Conservation (phyloP, 78 protist genomes). For the Pigoraptor vietnamica region DNA sequence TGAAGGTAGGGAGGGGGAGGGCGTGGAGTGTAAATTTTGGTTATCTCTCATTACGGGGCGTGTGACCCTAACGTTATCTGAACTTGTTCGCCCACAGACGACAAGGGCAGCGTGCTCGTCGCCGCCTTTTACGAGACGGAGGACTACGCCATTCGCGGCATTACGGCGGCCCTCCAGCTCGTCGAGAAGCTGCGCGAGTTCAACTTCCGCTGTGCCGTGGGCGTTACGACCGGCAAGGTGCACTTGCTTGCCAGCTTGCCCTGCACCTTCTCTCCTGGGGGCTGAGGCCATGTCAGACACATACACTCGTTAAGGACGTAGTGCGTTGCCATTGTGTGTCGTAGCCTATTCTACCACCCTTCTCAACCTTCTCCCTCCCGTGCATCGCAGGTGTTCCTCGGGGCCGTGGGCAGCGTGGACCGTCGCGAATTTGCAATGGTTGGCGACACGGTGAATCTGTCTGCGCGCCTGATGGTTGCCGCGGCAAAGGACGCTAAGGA, state of each 20-base stretch:
- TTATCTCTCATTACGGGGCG: too few relatives aligned
- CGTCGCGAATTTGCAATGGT: slow-evolving; percentile 69
- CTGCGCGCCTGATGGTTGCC: slow-evolving; percentile 26
- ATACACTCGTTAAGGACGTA: too few relatives aligned
- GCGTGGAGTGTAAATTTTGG: too few relatives aligned
- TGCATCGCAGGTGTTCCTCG: slow-evolving; percentile 45
- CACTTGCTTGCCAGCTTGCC: not conserved
- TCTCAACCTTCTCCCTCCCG: not conserved
- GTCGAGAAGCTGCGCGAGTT: slow-evolving; percentile 22
- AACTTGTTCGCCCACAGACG: not conserved
- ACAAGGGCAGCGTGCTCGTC: slow-evolving; percentile 63
- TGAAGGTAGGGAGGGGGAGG: too few relatives aligned
- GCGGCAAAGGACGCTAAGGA: too few relatives aligned
- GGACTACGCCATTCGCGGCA: slow-evolving; percentile 64
- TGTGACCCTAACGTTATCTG: not conserved
- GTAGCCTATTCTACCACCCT: too few relatives aligned
- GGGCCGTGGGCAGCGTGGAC: slow-evolving; percentile 58
- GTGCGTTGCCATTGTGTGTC: too few relatives aligned
- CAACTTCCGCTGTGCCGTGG: slow-evolving; percentile 37
- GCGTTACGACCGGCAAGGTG: slow-evolving; percentile 70
- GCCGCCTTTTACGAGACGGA: slow-evolving; percentile 57
- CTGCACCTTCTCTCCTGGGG: not conserved
- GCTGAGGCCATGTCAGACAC: not conserved
- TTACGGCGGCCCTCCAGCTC: slow-evolving; percentile 56
- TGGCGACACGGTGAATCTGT: slow-evolving; percentile 30